Conservation (phyloP, 108 stramenopile genomes). For the Asterionellopsis glacialis region DNA sequence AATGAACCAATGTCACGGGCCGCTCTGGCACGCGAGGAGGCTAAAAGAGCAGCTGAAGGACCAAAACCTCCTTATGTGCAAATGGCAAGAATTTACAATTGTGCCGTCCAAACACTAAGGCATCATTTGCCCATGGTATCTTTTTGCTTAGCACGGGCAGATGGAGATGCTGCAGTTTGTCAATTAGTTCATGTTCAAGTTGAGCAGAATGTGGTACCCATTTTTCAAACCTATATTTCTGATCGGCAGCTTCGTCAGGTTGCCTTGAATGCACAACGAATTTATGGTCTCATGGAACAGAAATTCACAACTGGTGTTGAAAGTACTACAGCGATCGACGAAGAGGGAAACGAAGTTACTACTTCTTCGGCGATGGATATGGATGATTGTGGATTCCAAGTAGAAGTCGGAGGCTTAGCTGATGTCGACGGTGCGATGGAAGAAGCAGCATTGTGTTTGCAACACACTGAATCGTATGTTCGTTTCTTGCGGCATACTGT, state of each 20-base stretch:
- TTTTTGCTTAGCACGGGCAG: slow-evolving; percentile 63
- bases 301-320: slow-evolving; percentile 27
- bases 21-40: not conserved
- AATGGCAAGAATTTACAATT: slow-evolving; percentile 80
- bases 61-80: slow-evolving; percentile 39
- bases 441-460: slow-evolving; percentile 82
- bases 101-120: slow-evolving; percentile 63
- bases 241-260: slow-evolving; percentile 39
- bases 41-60: slow-evolving; percentile 25
- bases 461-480: slow-evolving; percentile 90
- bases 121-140: slow-evolving; percentile 91
- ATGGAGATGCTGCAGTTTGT: slow-evolving; percentile 80
- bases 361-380: slow-evolving; percentile 20
- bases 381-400: slow-evolving; percentile 71
- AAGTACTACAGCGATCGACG: not conserved
- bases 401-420: slow-evolving; percentile 60
- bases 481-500: slow-evolving; percentile 82
- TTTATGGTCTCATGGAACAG: slow-evolving; percentile 53
- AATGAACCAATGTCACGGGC: not conserved
- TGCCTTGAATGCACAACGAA: slow-evolving; percentile 47
- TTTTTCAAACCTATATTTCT: slow-evolving; percentile 46
- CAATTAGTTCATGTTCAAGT: slow-evolving; percentile 76
- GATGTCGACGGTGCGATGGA: slow-evolving; percentile 88
- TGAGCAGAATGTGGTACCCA: slow-evolving; percentile 54
- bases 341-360: slow-evolving; percentile 16